Evolutionary conservation across 495 filamentous ascomycete species (phyloP), one percentile per base, ranked within the genome.

Genomic region (Annulohypoxylon maeteangense): DNA sequence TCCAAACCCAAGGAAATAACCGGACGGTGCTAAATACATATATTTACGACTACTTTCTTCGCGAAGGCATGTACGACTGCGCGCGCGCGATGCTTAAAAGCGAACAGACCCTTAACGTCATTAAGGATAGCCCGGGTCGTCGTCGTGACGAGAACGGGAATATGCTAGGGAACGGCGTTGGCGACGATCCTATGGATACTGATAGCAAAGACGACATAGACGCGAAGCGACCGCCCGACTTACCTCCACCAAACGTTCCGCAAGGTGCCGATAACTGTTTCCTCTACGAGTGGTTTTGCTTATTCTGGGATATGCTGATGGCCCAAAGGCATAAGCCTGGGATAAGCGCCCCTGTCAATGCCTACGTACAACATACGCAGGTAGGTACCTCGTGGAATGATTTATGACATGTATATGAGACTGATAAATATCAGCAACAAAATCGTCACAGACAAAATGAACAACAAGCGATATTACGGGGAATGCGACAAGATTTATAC

Each of bases 11-110:
- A 63, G 79, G 83, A 48, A 78, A 80, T 45, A 84, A 79, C 44
- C 79, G 82, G 54, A 78, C 80, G 1, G 67, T 84, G 4, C 89
- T 98, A 29, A 96, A 98, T 81, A 97, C 93, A 2, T 97, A 95
- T 78, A 99, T 99, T 65, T 98, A 98, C 84, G 94, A 97, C 74
- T 98, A 98, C 78, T 94, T 99, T 62, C 80, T 97, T 40, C 91
- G 91, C 75, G 90, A 92, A 78, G 86, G 87, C 57, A 90, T 96
- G 84, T 90, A 87, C 72, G 91, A 94, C 56, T 89, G 90, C 70
- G 95, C 95, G 62, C 88, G 90, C 72, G 86, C 89, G 16, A 82
- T 98, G 40, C 79, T 92, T 50, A 85, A 87, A 55, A 90, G 87
- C 54, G 88, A 91, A 25, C 80, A 84, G 34, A 77, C 82, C 4